Base-by-base conservation (phyloP, 176 grass and related monocot genomes). In the Zea luxurians region DNA sequence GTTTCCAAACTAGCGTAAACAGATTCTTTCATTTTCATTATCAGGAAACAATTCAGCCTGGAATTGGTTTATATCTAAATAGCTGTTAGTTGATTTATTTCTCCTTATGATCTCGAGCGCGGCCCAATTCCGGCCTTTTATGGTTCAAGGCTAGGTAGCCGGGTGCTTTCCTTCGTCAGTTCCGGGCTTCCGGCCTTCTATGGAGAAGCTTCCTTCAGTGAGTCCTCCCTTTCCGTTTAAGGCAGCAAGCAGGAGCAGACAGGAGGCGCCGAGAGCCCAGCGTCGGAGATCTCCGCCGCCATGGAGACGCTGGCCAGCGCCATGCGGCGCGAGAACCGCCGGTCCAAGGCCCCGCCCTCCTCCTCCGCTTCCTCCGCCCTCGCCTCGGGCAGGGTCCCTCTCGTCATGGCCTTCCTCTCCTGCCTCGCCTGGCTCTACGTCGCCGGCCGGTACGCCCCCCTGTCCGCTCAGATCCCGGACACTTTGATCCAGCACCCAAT, bases 361-460 rank as follows among this genome's bases (percentile, higher is more conserved):
- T 68, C 84, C 8, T 13, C 85, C 7, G 41, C 78, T 17, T 1
- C 76, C 59, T 11, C 46, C 58, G 61, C 52, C 41, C 74, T 84
- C 49, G 44, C 85, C 42, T 85, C 86, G 16, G 83, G 85, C 35
- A 91, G 76, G 84, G 78, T 52, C 2, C 81, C 90, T 17, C 88
- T 99, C 44, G 73, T 99, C 71, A 91, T 99, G 96, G 88, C 78
- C 34, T 99, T 99, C 84, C 87, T 99, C 68, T 95, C 96, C 63
- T 99, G 96, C 81, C 88, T 99, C 55, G 96, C 96, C 37, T 99
- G 96, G 92, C 90, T 99, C 76, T 99, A 99, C 77, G 68, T 99
- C 74, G 96, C 96, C 42, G 96, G 96, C 46, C 78, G 92, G 90
- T 95, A 70, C 63, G 79, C 41, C 10, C 52, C 12, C 5, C 34